phyloP scores from a whole-genome alignment of 192 early-diverging fungal species.

The Gonapodya prolifera region DNA sequence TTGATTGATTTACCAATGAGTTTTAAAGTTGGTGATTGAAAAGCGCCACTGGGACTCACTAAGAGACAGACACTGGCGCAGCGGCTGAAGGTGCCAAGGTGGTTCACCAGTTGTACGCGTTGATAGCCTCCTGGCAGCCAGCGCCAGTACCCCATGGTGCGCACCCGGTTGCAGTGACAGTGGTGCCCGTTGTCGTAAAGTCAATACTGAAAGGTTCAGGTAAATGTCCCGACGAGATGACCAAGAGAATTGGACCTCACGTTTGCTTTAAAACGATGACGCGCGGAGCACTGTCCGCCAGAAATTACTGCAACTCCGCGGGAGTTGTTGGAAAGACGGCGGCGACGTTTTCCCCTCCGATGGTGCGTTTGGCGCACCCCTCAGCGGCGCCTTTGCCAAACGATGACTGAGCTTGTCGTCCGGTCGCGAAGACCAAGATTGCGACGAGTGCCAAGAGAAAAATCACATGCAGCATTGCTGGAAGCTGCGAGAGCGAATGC shows the following conservation, averaged over 20 bases:
- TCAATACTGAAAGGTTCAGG: not conserved
- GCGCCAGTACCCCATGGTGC: not conserved
- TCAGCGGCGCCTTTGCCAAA: not conserved
- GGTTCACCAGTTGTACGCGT: too few relatives aligned
- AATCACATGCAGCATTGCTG: too few relatives aligned
- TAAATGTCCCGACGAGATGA: not conserved
- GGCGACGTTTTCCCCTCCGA: not conserved
- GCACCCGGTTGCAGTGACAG: not conserved
- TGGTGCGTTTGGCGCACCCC: not conserved
- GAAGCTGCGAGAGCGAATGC: too few relatives aligned
- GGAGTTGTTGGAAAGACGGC: not conserved
- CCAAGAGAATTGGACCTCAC: not conserved
- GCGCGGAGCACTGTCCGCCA: not conserved
- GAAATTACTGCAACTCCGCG: not conserved
- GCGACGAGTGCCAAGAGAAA: not conserved
- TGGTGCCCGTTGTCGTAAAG: not conserved
- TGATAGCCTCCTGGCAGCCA: too few relatives aligned
- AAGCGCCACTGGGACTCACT: not conserved
- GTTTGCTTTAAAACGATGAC: not conserved
- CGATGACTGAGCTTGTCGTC: not conserved
- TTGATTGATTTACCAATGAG: not conserved
- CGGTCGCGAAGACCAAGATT: too few relatives aligned
- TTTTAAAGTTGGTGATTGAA: not conserved
- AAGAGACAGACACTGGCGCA: too few relatives aligned
- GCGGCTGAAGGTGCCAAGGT: too few relatives aligned